Evolutionary conservation across 345 rosid species (phyloP).

Genomic region (Pistacia vera): DNA sequence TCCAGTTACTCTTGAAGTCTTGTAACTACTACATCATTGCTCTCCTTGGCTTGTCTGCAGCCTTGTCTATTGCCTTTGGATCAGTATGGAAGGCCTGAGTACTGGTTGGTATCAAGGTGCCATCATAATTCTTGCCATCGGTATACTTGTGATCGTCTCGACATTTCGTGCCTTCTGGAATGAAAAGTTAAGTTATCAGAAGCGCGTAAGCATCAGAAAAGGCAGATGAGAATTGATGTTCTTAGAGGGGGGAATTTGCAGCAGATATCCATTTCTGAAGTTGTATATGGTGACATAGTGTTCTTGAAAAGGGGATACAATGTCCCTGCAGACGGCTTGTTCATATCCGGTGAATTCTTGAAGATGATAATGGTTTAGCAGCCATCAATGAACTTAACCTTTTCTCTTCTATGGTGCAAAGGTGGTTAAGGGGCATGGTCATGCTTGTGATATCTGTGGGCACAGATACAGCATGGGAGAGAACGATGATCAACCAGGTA

Average conservation of each 20-base stretch:
- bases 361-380: neutral
- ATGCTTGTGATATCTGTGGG: slow-evolving; percentile 11
- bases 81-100: neutral
- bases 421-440: slow-evolving; percentile 5
- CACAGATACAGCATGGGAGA: neutral
- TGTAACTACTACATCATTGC: neutral
- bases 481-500: neutral
- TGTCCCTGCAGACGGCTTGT: slow-evolving; percentile 14
- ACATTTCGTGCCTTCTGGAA: neutral
- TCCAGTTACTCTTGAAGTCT: neutral
- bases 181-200: neutral
- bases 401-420: slow-evolving; percentile 8
- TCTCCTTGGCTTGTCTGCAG: neutral
- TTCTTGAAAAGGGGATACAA: neutral
- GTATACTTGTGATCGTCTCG: neutral
- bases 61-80: neutral
- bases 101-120: slow-evolving; percentile 17
- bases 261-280: neutral
- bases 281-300: slow-evolving; percentile 10
- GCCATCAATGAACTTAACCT: neutral
- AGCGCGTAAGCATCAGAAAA: neutral
- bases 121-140: neutral
- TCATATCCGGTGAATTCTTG: neutral
- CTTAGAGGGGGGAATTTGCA: neutral
- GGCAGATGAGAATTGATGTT: neutral